Evolutionary conservation across 768 basidiomycete species (phyloP).

Genomic region (Tulasnella sp.): DNA sequence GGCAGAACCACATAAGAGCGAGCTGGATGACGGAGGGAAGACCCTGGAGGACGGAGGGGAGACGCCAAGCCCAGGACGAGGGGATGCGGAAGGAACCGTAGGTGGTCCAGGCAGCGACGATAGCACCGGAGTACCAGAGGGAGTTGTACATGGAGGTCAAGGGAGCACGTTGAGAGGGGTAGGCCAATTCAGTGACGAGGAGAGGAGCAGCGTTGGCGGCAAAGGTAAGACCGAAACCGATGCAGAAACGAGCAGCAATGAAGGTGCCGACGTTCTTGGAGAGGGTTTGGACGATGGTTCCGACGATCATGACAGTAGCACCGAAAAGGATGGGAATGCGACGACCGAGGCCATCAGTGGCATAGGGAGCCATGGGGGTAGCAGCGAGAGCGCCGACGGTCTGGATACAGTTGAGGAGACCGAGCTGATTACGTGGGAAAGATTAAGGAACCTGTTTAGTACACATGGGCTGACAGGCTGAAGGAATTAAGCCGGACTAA

Average conservation of each 20-base stretch:
- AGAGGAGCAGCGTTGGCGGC: constrained; percentile 75
- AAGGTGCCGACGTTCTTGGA: constrained; percentile 76
- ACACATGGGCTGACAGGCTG: not conserved
- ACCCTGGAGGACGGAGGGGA: constrained; percentile 76
- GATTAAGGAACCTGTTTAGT: not conserved
- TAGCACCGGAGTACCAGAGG: constrained; percentile 84
- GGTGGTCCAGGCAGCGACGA: constrained; percentile 82
- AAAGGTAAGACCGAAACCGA: constrained; percentile 65
- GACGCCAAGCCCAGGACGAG: constrained; percentile 78
- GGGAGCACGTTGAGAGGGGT: constrained; percentile 78
- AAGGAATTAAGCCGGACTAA: not conserved
- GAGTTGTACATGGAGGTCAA: constrained; percentile 81
- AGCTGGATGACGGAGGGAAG: constrained; percentile 71
- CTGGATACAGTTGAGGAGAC: constrained; percentile 78
- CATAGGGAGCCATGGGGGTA: constrained; percentile 54
- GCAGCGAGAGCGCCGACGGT: constrained; percentile 71
- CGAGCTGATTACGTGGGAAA: constrained; percentile 48
- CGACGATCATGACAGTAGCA: constrained; percentile 69
- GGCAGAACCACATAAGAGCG: constrained; percentile 64
- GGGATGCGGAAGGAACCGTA: constrained; percentile 76
- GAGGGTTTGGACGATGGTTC: constrained; percentile 69
- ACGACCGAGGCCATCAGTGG: constrained; percentile 74
- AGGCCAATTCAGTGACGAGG: constrained; percentile 83
- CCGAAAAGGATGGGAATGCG: constrained; percentile 67
- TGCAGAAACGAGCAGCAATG: constrained; percentile 64